Evolutionary conservation across 2,329 filamentous ascomycete species (phyloP), one percentile per base, ranked within the genome.

Genomic region (Ploettnerulaceae sp.): DNA sequence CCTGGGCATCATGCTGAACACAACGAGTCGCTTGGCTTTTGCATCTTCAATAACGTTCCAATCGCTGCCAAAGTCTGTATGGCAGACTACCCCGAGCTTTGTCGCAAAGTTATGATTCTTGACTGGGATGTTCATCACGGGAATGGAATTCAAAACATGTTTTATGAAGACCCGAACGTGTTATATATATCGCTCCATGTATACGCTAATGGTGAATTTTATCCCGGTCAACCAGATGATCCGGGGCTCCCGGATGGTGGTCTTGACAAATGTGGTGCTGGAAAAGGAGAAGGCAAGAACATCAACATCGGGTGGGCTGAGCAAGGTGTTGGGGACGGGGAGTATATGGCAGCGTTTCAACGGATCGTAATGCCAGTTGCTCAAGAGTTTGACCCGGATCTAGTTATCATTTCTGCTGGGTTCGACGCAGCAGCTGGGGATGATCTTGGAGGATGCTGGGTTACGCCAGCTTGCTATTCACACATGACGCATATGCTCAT

Each of bases 401-500:
- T 98, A 14, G 90, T 97, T 21, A 93, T 98, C 55, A 85, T 98
- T 47, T 93, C 93, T 15, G 89, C 93, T 32, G 93, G 93, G 0
- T 98, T 98, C 58, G 93, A 98, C 65, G 93, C 93, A 12, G 93
- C 93, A 0, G 87, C 86, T 54, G 93, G 93, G 9, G 93, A 98
- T 65, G 84, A 93, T 61, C 76, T 98, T 1, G 93, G 93, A 40
- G 89, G 86, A 24, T 98, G 93, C 64, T 91, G 89, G 61, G 93
- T 98, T 4, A 85, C 89, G 1, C 93, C 93, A 0, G 70, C 82
- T 4, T 95, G 93, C 63, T 98, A 97, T 64, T 88, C 90, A 11
- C 91, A 98, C 63, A 97, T 98, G 93, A 97, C 93, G 12, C 89
- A 96, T 63, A 96, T 97, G 91, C 78, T 98, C 37, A 97, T 96